phyloP scores from a whole-genome alignment of 495 filamentous ascomycete species.

The Penicillium angulare region DNA sequence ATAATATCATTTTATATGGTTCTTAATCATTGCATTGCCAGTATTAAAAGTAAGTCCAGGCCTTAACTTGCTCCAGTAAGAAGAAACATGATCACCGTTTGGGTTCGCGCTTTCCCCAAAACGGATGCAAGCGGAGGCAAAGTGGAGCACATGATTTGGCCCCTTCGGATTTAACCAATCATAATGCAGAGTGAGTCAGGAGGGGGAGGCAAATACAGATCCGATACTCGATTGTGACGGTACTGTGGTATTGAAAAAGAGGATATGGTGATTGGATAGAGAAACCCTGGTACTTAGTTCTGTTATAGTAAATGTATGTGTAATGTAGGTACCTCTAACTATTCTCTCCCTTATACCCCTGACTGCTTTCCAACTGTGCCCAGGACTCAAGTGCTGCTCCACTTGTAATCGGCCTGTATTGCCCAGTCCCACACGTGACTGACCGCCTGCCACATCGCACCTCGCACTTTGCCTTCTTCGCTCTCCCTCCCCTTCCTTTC shows the following conservation, averaged over 20 bases:
- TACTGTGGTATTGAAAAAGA: too few relatives aligned
- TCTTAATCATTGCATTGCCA: too few relatives aligned
- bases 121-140: constrained; percentile 15
- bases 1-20: too few relatives aligned
- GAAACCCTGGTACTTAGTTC: not conserved
- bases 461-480: constrained; percentile 44
- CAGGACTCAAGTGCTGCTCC: too few relatives aligned
- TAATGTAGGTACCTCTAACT: not conserved
- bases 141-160: constrained; percentile 4
- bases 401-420: not conserved
- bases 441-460: constrained; percentile 41
- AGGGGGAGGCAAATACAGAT: constrained; percentile 5
- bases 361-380: too few relatives aligned
- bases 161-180: constrained; percentile 5
- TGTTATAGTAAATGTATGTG: not conserved
- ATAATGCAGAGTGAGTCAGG: not conserved
- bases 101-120: constrained; percentile 15
- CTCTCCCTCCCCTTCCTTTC: constrained; percentile 37
- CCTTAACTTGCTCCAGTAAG: too few relatives aligned
- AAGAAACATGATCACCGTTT: too few relatives aligned
- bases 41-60: constrained; percentile 11
- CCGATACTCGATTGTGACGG: too few relatives aligned
- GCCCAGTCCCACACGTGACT: constrained; percentile 25
- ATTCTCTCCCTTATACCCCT: too few relatives aligned
- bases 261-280: too few relatives aligned